Evolutionary conservation across 108 stramenopile species (phyloP), one percentile per base, ranked within the genome.

Genomic region (Cafeteria roenbergensis): DNA sequence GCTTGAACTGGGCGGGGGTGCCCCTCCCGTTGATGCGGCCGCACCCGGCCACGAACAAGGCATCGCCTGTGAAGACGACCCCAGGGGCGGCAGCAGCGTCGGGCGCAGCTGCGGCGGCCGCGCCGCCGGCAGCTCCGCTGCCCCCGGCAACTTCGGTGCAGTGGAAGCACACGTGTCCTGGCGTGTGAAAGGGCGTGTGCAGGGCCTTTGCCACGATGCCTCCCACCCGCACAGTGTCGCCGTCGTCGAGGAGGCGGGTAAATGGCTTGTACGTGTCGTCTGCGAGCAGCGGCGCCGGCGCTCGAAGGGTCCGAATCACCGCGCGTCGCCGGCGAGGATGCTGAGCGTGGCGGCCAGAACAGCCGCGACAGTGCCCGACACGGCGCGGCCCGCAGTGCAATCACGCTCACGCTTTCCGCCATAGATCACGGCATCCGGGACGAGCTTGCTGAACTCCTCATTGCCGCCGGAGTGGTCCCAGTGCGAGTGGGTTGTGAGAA

Each of bases 401-500:
- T n/a, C n/a, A n/a, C n/a, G n/a, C n/a, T 63, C 63, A 63, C 42
- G 38, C 48, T 63, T 63, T n/a, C 63, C 63, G 12, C 42, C 63
- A 21, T 60, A 75, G 29, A 71, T 29, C 1, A 53, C 64, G 62
- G 71, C 53, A 6, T 76, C 32, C 31, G 68, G 36, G 58, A 62
- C 50, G 31, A 38, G n/a, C 55, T 65, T 65, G n/a, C 14, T 1
- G n/a, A 86, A 62, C 38, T 75, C 81, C 28, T 64, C 64, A 57
- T 85, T 85, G 27, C 86, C 86, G 21, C 84, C 85, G 1, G 80
- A 66, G 66, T 87, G 86, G 60, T 87, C 86, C 81, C 77, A 80
- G 78, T 87, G 85, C 51, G 80, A 78, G 62, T 86, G 85, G 27
- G 85, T 86, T 57, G 83, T 84, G 12, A 84, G 70, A 27, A 85